A percentile compares a stretch with the other conserved stretches of the same genome.
Conservation (phyloP, 371 early-diverging fungal species). For the Rhizopus stolonifer region DNA sequence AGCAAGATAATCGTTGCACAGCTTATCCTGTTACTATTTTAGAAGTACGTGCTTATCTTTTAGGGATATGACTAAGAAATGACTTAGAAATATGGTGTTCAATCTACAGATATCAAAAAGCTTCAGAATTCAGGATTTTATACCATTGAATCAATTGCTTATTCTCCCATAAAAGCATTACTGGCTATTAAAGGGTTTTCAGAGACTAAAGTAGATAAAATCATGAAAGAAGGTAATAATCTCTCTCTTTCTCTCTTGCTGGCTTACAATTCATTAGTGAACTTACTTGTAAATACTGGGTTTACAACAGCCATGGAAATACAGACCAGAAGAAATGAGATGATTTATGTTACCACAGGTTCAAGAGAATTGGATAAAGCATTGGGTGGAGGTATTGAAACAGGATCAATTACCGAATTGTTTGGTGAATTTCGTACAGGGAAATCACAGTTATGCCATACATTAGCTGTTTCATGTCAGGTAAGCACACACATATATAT, state of each 20-base stretch:
- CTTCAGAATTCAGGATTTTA: conserved; percentile 87
- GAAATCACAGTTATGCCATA: conserved; percentile 98
- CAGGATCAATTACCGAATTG: conserved; percentile 97
- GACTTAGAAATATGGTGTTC: conserved; percentile 71
- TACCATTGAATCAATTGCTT: conserved; percentile 94
- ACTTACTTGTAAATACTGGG: conserved; percentile 90
- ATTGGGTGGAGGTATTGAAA: conserved; percentile 97
- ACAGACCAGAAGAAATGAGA: conserved; percentile 77
- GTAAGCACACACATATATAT: conserved; percentile 37
- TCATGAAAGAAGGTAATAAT: conserved; percentile 83
- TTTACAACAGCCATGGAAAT: conserved; percentile 95
- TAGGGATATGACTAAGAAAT: too few species aligned
- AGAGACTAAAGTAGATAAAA: conserved; percentile 95
- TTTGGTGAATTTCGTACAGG: conserved; percentile 99
- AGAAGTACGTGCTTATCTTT: conserved; percentile 6
- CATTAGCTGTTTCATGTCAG: conserved; percentile 96
- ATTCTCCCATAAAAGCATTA: conserved; percentile 88
- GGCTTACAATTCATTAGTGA: conserved; percentile 50
- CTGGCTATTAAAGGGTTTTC: conserved; percentile 97
- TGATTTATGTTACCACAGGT: conserved; percentile 91
- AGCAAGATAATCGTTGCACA: conserved; percentile 2
- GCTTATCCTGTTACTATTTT: conserved; percentile 5
- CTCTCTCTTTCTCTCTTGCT: background rate
- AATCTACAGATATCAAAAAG: conserved; percentile 76
- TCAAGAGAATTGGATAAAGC: conserved; percentile 92